Conservation (phyloP, 495 filamentous ascomycete species). For the Penicillium odoratum region DNA sequence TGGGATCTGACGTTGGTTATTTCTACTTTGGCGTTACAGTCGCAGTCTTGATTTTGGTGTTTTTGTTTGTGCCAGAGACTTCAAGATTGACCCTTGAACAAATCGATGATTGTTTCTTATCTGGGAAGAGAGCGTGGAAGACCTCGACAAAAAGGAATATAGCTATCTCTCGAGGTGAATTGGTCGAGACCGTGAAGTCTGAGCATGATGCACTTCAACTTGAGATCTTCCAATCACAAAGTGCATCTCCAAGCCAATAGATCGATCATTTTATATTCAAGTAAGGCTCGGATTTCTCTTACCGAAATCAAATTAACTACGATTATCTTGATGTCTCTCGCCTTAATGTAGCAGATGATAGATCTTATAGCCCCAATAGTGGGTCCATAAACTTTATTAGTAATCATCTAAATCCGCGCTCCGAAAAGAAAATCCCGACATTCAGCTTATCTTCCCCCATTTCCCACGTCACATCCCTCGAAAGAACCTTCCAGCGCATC, state of each 20-base stretch:
- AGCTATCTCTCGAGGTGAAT: slow-evolving; percentile 2
- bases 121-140: slow-evolving; percentile 24
- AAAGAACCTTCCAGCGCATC: neutral
- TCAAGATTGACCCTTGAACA: slow-evolving; percentile 29
- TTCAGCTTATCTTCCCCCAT: neutral
- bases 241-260: neutral
- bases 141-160: slow-evolving; percentile 24
- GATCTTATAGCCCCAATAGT: too few relatives aligned
- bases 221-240: neutral
- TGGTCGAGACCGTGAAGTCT: neutral
- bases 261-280: neutral
- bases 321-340: too few relatives aligned
- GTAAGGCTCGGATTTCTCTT: too few relatives aligned
- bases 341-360: too few relatives aligned
- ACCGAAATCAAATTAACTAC: too few relatives aligned
- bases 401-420: neutral
- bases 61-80: slow-evolving; percentile 29
- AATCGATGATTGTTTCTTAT: slow-evolving; percentile 28
- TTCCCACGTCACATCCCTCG: neutral
- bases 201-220: neutral
- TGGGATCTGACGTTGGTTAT: slow-evolving; percentile 32
- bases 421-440: neutral
- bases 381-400: neutral
- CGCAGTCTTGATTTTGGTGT: slow-evolving; percentile 17
- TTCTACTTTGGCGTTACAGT: slow-evolving; percentile 29